Evolutionary conservation across 2,329 filamentous ascomycete species (phyloP).

Genomic region (Pleurostoma richardsiae): DNA sequence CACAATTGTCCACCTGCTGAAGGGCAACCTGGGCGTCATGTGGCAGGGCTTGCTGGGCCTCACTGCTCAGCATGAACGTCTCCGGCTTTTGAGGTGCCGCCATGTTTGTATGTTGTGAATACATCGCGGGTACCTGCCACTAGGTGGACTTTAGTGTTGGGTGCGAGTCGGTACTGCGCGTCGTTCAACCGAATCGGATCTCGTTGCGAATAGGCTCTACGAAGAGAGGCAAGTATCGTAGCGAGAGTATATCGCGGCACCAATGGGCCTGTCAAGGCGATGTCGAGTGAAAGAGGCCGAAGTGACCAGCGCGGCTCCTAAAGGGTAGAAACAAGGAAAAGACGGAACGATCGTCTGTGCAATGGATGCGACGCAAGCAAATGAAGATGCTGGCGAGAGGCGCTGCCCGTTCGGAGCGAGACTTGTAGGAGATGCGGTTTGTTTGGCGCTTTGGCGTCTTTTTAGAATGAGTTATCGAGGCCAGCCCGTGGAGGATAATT

Average conservation of each 20-base stretch:
- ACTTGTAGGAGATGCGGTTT: background rate
- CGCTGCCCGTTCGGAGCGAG: background rate
- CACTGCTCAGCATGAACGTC: slow-evolving; percentile 96
- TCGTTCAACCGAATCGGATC: too few species aligned
- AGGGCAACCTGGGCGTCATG: slow-evolving; percentile 95
- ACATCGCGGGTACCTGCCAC: slow-evolving; percentile 49
- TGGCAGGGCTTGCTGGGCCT: slow-evolving; percentile 92
- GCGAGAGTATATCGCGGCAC: too few species aligned
- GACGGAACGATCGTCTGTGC: background rate
- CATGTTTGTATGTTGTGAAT: slow-evolving; percentile 81
- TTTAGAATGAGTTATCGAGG: slow-evolving; percentile 6
- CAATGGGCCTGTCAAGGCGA: too few species aligned
- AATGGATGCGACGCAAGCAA: background rate
- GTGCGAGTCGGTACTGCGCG: too few species aligned
- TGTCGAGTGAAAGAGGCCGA: background rate
- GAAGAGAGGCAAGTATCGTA: too few species aligned
- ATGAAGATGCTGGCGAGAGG: background rate
- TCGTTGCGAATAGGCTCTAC: too few species aligned
- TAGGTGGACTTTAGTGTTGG: background rate
- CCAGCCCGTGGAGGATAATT: slow-evolving; percentile 11
- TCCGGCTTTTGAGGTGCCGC: slow-evolving; percentile 92
- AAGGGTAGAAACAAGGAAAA: background rate
- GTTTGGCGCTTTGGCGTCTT: background rate
- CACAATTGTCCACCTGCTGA: slow-evolving; percentile 97
- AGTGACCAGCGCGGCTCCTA: background rate